A percentile compares a stretch with the other conserved stretches of the same genome.
Conservation (phyloP, 352 stramenopile species). For the Globisporangium viniferum region DNA sequence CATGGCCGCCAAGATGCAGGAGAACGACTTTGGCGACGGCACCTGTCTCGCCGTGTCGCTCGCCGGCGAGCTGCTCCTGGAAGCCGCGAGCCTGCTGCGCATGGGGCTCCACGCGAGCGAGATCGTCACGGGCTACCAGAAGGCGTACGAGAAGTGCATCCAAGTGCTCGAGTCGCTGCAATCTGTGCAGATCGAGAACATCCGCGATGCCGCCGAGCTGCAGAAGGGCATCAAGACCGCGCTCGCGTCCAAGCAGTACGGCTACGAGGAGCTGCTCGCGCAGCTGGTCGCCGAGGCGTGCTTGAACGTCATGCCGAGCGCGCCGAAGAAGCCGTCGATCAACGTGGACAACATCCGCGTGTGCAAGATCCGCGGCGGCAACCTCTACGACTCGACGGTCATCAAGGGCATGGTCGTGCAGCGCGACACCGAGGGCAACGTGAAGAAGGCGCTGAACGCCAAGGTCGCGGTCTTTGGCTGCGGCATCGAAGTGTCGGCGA, state of each 20-base stretch:
- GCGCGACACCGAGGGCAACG: constrained; percentile 90
- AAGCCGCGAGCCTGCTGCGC: constrained; percentile 95
- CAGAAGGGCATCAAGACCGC: constrained; percentile 92
- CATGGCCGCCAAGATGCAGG: constrained; percentile 98
- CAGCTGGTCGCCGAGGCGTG: constrained; percentile 95
- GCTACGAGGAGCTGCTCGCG: constrained; percentile 93
- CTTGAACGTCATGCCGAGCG: constrained; percentile 90
- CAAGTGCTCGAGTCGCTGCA: constrained; percentile 92
- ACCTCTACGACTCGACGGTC: constrained; percentile 94
- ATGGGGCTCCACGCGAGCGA: constrained; percentile 98
- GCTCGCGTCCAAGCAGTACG: constrained; percentile 97
- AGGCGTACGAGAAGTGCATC: constrained; percentile 92
- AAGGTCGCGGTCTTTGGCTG: constrained; percentile 98
- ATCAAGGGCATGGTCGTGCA: constrained; percentile 98
- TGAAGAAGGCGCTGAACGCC: constrained; percentile 90
- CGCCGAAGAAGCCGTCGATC: constrained; percentile 85
- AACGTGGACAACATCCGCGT: constrained; percentile 98
- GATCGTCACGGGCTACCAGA: constrained; percentile 97
- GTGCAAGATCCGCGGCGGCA: constrained; percentile 96
- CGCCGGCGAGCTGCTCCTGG: constrained; percentile 95
- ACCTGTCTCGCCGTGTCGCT: constrained; percentile 98
- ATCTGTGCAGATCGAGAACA: constrained; percentile 61
- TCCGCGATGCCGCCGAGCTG: constrained; percentile 87
- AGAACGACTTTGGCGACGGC: constrained; percentile 95
- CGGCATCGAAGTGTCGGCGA: constrained; percentile 95